Evolutionary conservation across 2,329 filamentous ascomycete genomes (phyloP), one percentile per base, ranked within the genome.

Genomic region (Cordyceps pruinosa): DNA sequence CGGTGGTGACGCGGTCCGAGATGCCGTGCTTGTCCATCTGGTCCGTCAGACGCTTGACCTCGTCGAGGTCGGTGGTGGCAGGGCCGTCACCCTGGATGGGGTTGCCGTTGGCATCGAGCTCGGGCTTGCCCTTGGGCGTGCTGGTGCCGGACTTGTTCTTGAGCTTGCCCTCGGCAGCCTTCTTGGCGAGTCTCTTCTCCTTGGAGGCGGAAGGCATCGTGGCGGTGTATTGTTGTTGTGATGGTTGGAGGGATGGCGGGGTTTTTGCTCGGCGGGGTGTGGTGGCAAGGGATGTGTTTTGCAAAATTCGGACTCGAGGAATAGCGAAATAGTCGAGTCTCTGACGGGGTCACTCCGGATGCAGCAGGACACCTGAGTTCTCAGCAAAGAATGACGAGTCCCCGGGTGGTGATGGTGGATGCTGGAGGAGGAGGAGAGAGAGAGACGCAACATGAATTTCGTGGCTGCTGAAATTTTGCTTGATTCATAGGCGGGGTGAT

Each of bases 21-120:
- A 99, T 82, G 69, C 94, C 94, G 72, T 96, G 85, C 77, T 96
- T 89, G 77, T 99, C 94, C 82, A 96, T 88, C 78, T 99, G 95
- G 56, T 92, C 81, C 45, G 89, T 86, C 64, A 99, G 82, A 72
- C 91, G 91, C 78, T 91, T 88, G 63, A 97, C 86, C 70, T 88
- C 87, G 64, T 88, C 85, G 73, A 87, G 75, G 66, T 79, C 82
- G 59, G 84, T 80, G 64, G 86, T 90, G 59, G 87, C 87, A 62
- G 87, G 83, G 66, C 82, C 81, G 55, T 88, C 87, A 39, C 74
- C 73, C 60, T 77, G 74, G 66, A 79, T 65, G 57, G 73, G 73
- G 61, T 79, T 80, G 68, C 83, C 84, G 68, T 86, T 76, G 61
- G 73, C 84, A 66, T 91, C 86, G 62, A 87, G 75, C 65, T 87